phyloP scores from a whole-genome alignment of 768 basidiomycete species.

The Cystobasidium ongulense region DNA sequence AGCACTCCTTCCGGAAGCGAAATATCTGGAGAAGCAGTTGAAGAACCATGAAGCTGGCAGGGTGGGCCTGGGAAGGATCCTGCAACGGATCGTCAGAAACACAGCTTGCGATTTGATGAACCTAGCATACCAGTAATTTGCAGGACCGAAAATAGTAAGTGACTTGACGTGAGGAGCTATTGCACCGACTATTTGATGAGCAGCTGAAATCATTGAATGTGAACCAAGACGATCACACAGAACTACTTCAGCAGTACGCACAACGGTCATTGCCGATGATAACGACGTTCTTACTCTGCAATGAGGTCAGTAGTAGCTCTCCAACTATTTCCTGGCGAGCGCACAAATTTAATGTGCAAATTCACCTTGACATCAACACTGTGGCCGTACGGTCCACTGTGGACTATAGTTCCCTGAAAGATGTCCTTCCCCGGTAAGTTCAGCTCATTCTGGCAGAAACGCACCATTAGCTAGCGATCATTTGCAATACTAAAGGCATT shows the following conservation, averaged over 20 bases:
- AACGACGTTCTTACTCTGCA: constrained; percentile 9
- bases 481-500: no score
- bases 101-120: background rate
- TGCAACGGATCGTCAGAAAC: background rate
- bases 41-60: constrained; percentile 4
- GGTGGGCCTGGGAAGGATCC: constrained; percentile 15
- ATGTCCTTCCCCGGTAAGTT: background rate
- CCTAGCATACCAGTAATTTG: background rate
- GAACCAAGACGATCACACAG: no score
- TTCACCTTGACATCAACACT: constrained; percentile 1
- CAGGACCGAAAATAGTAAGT: background rate
- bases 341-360: background rate
- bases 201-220: no score
- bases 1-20: background rate
- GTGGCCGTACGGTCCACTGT: background rate
- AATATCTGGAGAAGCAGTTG: background rate
- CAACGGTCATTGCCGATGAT: constrained; percentile 10
- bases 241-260: no score
- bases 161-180: constrained; percentile 11
- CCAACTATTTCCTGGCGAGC: background rate
- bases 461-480: no score
- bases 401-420: background rate
- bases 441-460: background rate
- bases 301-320: background rate
- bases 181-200: background rate